A percentile compares a stretch with the other conserved stretches of the same genome.
Conservation (phyloP, 2,329 filamentous ascomycete species). For the Davidsoniella eucalypti region DNA sequence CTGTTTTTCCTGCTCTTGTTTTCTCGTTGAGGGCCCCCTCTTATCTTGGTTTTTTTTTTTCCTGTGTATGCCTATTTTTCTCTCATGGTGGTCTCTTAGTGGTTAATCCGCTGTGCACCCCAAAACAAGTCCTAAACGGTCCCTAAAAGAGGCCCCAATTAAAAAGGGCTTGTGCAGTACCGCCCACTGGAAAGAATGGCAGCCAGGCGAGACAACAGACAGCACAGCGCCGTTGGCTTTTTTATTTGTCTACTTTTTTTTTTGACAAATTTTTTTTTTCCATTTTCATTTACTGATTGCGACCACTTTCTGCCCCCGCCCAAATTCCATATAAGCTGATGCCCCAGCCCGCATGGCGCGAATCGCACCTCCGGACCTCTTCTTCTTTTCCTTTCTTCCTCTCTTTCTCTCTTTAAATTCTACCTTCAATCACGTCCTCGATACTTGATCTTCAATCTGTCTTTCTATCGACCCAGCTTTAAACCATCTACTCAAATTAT, state of each 20-base stretch:
- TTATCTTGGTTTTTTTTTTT: no score
- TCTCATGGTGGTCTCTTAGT: no score
- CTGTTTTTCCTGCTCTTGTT: no score
- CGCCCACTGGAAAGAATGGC: no score
- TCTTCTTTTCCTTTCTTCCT: conserved; percentile 16
- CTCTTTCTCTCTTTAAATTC: conserved; percentile 15
- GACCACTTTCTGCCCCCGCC: conserved; percentile 34
- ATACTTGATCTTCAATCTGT: not conserved
- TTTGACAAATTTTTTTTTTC: conserved; percentile 2
- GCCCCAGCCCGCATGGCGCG: conserved; percentile 32
- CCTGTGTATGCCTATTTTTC: no score
- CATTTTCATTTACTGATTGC: conserved; percentile 16
- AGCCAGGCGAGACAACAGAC: no score
- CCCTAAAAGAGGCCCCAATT: no score
- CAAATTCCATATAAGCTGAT: conserved; percentile 42
- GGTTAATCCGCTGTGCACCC: no score
- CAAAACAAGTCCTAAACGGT: no score
- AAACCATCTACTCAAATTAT: not conserved
- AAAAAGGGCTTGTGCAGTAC: no score
- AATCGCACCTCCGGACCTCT: conserved; percentile 19
- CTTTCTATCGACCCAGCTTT: not conserved
- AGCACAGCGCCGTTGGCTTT: not conserved
- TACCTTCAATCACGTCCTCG: conserved; percentile 16
- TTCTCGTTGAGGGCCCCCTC: no score
- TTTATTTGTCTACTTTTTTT: not conserved